Evolutionary conservation across 306 rosid species (phyloP).

Genomic region (Hippophae rhamnoides): DNA sequence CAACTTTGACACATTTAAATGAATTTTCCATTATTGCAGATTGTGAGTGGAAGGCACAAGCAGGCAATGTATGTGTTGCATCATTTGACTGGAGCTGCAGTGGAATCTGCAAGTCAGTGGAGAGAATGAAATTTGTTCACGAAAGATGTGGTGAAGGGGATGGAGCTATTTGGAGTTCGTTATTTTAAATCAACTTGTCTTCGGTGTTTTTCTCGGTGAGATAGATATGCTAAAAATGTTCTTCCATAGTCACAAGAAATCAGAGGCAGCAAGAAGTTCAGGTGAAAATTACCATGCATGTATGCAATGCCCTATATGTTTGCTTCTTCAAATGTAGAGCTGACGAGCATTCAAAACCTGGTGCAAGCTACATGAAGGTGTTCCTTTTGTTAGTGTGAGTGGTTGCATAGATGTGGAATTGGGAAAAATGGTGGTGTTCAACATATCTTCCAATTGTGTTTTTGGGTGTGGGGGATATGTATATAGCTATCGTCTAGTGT

Average conservation of each 20-base stretch:
- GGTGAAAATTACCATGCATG: constrained; percentile 14
- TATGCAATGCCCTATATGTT: constrained; percentile 6
- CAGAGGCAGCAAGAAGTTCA: constrained; percentile 11
- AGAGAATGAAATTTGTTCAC: constrained; percentile 81
- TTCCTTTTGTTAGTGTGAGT: no score
- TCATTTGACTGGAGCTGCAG: constrained; percentile 99
- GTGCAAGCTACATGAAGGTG: background rate
- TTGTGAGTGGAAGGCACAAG: constrained; percentile 97
- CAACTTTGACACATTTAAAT: background rate
- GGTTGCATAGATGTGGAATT: no score
- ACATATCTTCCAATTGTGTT: constrained; percentile 14
- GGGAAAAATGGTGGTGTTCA: constrained; percentile 12
- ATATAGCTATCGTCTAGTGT: background rate
- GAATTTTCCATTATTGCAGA: constrained; percentile 35
- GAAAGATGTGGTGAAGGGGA: constrained; percentile 93
- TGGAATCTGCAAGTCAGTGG: constrained; percentile 98
- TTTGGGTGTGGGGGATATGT: background rate
- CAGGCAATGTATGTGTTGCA: constrained; percentile 82
- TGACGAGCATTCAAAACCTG: constrained; percentile 1
- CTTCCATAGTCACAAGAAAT: constrained; percentile 11
- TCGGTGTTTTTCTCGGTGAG: constrained; percentile 11
- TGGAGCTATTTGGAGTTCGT: constrained; percentile 78
- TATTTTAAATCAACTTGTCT: constrained; percentile 28
- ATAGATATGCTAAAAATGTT: constrained; percentile 12
- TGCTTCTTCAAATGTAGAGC: no score